These are phyloP conservation scores for Mallotus japonicus DNA, from an alignment of 441 rosid genomes.

Conservation along the genomic window DNA sequence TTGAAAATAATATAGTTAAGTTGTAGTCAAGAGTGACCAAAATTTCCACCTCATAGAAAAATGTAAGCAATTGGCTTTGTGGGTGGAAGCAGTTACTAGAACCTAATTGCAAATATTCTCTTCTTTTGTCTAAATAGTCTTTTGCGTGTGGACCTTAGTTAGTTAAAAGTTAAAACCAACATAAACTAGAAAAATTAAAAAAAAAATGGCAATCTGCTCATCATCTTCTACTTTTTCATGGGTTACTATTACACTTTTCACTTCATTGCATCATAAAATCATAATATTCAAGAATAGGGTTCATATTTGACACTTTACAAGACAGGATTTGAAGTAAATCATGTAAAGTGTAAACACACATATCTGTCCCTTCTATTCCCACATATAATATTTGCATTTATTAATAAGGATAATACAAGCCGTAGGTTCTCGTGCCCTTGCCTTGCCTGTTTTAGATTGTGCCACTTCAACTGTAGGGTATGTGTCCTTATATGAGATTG, in stretches of 20 bases:
- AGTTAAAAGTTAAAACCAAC: too few species aligned
- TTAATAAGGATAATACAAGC: too few species aligned
- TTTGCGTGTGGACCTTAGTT: constrained; percentile 38
- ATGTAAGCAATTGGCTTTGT: constrained; percentile 21
- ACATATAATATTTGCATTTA: too few species aligned
- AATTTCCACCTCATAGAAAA: constrained; percentile 24
- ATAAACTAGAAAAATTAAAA: neutral
- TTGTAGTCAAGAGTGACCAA: constrained; percentile 16
- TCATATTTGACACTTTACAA: too few species aligned
- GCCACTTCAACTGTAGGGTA: too few species aligned
- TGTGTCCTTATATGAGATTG: too few species aligned
- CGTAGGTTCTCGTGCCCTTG: too few species aligned
- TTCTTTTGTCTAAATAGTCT: constrained; percentile 17
- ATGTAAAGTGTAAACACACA: neutral
- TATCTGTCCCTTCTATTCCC: neutral
- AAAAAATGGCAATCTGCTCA: neutral
- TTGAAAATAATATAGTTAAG: neutral
- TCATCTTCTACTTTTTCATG: neutral
- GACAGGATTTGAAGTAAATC: too few species aligned
- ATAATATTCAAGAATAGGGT: neutral
- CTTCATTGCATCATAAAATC: neutral
- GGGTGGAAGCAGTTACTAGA: constrained; percentile 42
- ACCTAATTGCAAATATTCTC: constrained; percentile 13
- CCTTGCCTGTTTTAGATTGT: too few species aligned
- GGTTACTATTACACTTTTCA: neutral